phyloP scores from a whole-genome alignment of 1,284 basidiomycete species.

The Ganoderma sp. region DNA sequence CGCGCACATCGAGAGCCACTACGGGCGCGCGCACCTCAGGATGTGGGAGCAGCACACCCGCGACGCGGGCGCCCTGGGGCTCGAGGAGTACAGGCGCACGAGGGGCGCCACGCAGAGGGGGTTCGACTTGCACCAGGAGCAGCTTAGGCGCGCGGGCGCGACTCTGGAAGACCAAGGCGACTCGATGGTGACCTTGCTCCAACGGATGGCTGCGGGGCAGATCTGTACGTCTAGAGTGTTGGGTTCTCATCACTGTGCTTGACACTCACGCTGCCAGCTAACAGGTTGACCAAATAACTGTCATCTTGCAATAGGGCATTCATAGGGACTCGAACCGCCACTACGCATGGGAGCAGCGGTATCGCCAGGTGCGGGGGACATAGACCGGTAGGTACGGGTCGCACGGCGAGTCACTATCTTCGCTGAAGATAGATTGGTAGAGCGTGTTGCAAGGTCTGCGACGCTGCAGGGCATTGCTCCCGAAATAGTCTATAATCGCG shows the following conservation, averaged over 20 bases:
- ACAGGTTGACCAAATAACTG: not conserved
- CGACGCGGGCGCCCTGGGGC: not conserved
- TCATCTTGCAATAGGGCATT: not conserved
- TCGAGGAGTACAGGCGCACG: not conserved
- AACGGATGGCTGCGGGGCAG: not conserved
- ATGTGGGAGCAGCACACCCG: not conserved
- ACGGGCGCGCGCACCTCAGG: not conserved
- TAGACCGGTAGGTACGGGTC: not conserved
- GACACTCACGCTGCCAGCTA: not conserved
- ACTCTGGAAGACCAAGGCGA: not conserved
- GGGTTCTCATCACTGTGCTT: not conserved
- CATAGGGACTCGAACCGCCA: too few relatives aligned
- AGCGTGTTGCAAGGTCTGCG: too few relatives aligned
- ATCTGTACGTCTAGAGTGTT: not conserved
- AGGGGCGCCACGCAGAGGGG: not conserved
- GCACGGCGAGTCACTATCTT: too few relatives aligned
- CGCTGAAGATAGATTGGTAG: too few relatives aligned
- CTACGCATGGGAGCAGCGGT: not conserved
- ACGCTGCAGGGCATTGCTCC: not conserved
- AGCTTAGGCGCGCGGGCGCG: not conserved
- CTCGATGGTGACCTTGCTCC: not conserved
- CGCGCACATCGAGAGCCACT: constrained; percentile 1
- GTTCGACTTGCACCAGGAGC: constrained; percentile 2
- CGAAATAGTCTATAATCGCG: not conserved
- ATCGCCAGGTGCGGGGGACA: not conserved